Evolutionary conservation across 2,329 filamentous ascomycete species (phyloP), one percentile per base, ranked within the genome.

Genomic region (Fusarium virguliforme): DNA sequence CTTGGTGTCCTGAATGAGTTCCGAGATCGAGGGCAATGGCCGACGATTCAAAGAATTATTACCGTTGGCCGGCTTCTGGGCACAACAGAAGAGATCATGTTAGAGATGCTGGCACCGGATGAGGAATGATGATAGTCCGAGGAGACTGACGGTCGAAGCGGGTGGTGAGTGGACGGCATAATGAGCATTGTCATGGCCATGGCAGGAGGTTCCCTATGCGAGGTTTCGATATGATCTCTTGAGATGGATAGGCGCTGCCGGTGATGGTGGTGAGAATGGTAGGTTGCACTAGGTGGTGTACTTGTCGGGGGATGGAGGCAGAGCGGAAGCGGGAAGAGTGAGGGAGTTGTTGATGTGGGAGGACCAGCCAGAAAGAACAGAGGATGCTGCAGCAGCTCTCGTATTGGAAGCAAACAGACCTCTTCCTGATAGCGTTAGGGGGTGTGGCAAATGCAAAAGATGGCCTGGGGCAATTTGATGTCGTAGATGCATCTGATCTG

Each of bases 21-120:
- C 85, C 13, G 84, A 85, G 62, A 97, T 94, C 4, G 94, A 97
- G 8, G 94, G 92, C 60, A 93, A 81, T 13, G 90, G 93, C 80
- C 92, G 91, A 72, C 90, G 86, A 65, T 86, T 86, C 48, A 83
- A 81, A 8, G 78, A 72, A 58, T 91, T 88, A 58, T 87, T 87
- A 71, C 91, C 89, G 73, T 89, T 89, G 58, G 89, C 89, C 4
- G 86, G 86, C 71, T 91, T 85, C 72, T 91, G 88, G 89, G 88
- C 73, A 91, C 90, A 56, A 87, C 85, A 28, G 91, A 89, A 41
- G 91, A 92, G 63, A 91, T 89, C 81, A 92, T 89, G 74, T 85
- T 87, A 65, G 86, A 83, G 55, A 87, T 82, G 66, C 82, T 83
- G 65, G n/a, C n/a, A n/a, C 71, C 8, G 72, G 66, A 53, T 76